phyloP scores from a whole-genome alignment of 1,139 yeast species.

The Taiozyma sp. region DNA sequence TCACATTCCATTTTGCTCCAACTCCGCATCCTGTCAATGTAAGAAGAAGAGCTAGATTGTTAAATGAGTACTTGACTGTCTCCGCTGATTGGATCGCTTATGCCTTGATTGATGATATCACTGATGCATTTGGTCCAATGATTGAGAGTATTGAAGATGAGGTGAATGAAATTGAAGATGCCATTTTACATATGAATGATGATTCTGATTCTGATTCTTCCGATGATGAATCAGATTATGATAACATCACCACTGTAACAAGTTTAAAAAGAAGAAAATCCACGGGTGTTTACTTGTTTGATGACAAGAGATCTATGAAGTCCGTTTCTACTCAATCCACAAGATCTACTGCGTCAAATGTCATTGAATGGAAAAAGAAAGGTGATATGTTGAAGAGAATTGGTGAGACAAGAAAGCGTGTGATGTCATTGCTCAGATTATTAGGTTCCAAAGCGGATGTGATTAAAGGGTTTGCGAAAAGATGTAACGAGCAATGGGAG shows the following conservation, averaged over 20 bases:
- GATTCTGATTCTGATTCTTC: slow-evolving; percentile 23
- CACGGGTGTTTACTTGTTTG: slow-evolving; percentile 4
- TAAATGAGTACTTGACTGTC: slow-evolving; percentile 84
- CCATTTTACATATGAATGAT: slow-evolving; percentile 78
- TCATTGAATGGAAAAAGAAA: slow-evolving; percentile 82
- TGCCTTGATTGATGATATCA: slow-evolving; percentile 93
- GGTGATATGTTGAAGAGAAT: slow-evolving; percentile 93
- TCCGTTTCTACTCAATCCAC: slow-evolving; percentile 29
- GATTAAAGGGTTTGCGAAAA: slow-evolving; percentile 86
- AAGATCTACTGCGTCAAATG: slow-evolving; percentile 37
- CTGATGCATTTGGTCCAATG: slow-evolving; percentile 97
- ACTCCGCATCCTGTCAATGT: slow-evolving; percentile 97
- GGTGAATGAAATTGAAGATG: slow-evolving; percentile 87
- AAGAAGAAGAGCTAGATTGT: slow-evolving; percentile 82
- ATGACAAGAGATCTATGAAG: slow-evolving; percentile 20
- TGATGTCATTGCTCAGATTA: slow-evolving; percentile 82
- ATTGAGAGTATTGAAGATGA: slow-evolving; percentile 91
- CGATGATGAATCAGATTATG: slow-evolving; percentile 17
- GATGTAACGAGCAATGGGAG: slow-evolving; percentile 83
- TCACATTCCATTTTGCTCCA: slow-evolving; percentile 91
- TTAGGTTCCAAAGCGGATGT: slow-evolving; percentile 95
- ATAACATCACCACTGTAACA: not conserved
- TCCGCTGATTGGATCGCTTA: slow-evolving; percentile 97
- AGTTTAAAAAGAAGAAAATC: slow-evolving; percentile 7
- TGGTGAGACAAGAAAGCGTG: slow-evolving; percentile 92